Evolutionary conservation across 768 basidiomycete species (phyloP), one percentile per base, ranked within the genome.

Genomic region (Naganishia onofrii): DNA sequence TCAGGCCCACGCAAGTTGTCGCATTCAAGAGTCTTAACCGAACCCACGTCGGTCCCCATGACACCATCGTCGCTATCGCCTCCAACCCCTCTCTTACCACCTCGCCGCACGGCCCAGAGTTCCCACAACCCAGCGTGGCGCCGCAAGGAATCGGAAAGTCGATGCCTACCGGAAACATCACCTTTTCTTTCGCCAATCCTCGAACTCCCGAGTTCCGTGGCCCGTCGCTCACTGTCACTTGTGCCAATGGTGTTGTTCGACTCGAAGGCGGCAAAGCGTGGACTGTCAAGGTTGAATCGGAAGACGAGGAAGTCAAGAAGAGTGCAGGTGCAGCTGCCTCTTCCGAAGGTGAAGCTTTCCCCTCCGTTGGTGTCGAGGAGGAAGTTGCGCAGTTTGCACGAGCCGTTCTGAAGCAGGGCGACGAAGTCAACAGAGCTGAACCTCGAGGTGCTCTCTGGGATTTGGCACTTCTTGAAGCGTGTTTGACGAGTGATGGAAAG

Each of bases 391-490:
- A 84, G 77, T 90, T 91, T 82, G 85, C 88, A 69, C 82, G 82
- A 10, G 85, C 83, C 68, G 12, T 66, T 64, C 26, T 68, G n/a
- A 78, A 86, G n/a, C 77, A 77, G 38, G 86, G 86, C 8, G 83
- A 83, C 65, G 72, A 74, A 56, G 83, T 85, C 34, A 86, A 87
- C 71, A 72, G 70, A 23, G 90, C 89, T 17, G 84, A 86, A 72
- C 88, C 89, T 31, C 78, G 83, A 42, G 86, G 82, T 21, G 87
- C 90, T 34, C 79, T 94, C 71, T 82, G 82, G 71, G 92, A 93
- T 77, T 87, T 93, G 32, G 90, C 89, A 31, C 83, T 92, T 74
- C 88, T 94, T 70, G 84, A 94, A 82, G 91, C 89, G 31, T 86
- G 86, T 32, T 81, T 93, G 82, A 88, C 85, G 44, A 89, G 88